These are phyloP conservation scores for Gautieria morchelliformis DNA, from an alignment of 768 basidiomycete species.

Conservation along the genomic window DNA sequence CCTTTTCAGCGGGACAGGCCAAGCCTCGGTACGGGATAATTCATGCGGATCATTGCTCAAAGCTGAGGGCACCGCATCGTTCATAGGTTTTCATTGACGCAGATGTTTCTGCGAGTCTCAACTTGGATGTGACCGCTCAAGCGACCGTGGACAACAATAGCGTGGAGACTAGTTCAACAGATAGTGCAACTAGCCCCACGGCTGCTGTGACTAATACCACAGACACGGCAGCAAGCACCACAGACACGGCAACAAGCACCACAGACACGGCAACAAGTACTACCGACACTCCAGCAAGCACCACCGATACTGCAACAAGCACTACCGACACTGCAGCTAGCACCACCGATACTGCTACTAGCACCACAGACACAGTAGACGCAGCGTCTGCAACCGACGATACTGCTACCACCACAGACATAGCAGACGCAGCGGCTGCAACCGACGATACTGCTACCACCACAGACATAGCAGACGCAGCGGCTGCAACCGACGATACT, in stretches of 20 bases:
- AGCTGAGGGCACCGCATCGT: background rate
- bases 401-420: background rate
- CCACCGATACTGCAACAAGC: background rate
- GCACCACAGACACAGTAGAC: background rate
- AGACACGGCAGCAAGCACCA: background rate
- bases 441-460: background rate
- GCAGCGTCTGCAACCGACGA: background rate
- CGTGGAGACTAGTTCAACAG: background rate
- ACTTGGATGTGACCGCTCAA: background rate
- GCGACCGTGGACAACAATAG: background rate
- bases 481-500: background rate
- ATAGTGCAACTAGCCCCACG: background rate
- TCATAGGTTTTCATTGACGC: background rate
- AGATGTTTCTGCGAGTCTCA: background rate
- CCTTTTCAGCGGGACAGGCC: background rate
- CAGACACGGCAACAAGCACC: background rate
- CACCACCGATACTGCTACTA: background rate
- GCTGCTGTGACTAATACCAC: background rate
- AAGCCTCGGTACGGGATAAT: background rate
- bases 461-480: background rate
- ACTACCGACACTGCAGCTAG: background rate
- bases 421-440: background rate
- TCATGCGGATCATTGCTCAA: no score
- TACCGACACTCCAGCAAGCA: background rate
- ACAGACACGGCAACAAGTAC: background rate